Evolutionary conservation across 2,329 filamentous ascomycete genomes (phyloP), one percentile per base, ranked within the genome.

Genomic region (Calonectria honghensis): DNA sequence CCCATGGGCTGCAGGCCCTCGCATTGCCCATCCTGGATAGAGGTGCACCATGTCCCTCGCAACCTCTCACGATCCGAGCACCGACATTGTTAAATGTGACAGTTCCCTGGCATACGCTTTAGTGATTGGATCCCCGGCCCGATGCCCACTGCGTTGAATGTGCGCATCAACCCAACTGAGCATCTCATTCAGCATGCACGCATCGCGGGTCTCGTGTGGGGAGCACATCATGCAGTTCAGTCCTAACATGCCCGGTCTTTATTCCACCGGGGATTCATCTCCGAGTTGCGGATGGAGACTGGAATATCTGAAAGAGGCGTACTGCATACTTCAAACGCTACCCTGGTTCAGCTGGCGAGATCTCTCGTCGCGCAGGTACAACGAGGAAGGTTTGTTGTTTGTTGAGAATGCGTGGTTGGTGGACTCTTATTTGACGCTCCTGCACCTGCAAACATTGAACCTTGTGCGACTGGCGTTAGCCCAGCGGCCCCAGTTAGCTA

Each of bases 181-280:
- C 45, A 29, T 39, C 31, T 72, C 35, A 41, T 35, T 35, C 64
- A 72, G 59, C 39, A 50, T 68, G 64, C 32, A 61, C 32, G 29
- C 70, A 68, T 45, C 37, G 61, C 66, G 65, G 57, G 29, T 57
- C 37, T 35, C 39, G 32, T 72, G 65, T 73, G 70, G 70, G 57
- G 65, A 64, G 48, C 32, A 37, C 52, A 50, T 39, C 68, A 63
- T 72, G 70, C 70, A 68, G 35, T 68, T 50, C 54, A 61, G 54
- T 68, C 64, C 70, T 48, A 20, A 54, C 70, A 61, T 48, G 45
- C 39, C 66, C 70, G 70, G 70, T 54, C 45, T 68, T 72, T 68
- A 72, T 72, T 73, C 59, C 67, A 50, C 39, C 72, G 67, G 72
- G 72, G 39, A 66, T 73, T 61, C 72, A 66, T 66, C n/a, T 61